These are phyloP conservation scores for Kappamyces sp. DNA, from an alignment of 192 early-diverging fungal species.

Conservation along the genomic window DNA sequence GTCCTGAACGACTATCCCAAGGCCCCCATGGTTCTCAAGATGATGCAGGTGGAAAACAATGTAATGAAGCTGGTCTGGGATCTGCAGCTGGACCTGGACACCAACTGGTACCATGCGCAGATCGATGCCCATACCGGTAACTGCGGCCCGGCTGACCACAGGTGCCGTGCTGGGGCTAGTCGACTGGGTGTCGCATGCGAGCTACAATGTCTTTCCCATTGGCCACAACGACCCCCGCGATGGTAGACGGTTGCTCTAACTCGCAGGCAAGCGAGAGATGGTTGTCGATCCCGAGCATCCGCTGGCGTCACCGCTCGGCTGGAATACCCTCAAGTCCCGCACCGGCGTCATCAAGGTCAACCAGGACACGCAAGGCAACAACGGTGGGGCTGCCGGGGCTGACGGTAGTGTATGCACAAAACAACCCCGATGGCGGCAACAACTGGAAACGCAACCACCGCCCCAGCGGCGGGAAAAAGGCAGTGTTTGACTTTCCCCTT, in stretches of 20 bases:
- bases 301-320: conserved; percentile 60
- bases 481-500: conserved; percentile 73
- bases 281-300: conserved; percentile 53
- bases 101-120: conserved; percentile 76
- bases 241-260: not conserved
- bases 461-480: conserved; percentile 49
- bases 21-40: conserved; percentile 14
- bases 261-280: conserved; percentile 49
- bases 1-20: conserved; percentile 15
- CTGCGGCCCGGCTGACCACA: conserved; percentile 10
- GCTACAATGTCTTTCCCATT: conserved; percentile 77
- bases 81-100: conserved; percentile 66
- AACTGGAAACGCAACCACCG: conserved; percentile 73
- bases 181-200: conserved; percentile 77
- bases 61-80: conserved; percentile 74
- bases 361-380: conserved; percentile 81
- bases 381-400: conserved; percentile 22
- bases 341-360: conserved; percentile 33
- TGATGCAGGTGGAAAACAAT: conserved; percentile 7
- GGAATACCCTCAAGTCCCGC: conserved; percentile 60
- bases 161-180: conserved; percentile 65
- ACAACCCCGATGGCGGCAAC: conserved; percentile 65
- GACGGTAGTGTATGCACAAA: conserved; percentile 68
- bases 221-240: conserved; percentile 70
- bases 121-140: conserved; percentile 35